Conservation (phyloP, 2,329 filamentous ascomycete genomes). For the Claviceps digitariae region DNA sequence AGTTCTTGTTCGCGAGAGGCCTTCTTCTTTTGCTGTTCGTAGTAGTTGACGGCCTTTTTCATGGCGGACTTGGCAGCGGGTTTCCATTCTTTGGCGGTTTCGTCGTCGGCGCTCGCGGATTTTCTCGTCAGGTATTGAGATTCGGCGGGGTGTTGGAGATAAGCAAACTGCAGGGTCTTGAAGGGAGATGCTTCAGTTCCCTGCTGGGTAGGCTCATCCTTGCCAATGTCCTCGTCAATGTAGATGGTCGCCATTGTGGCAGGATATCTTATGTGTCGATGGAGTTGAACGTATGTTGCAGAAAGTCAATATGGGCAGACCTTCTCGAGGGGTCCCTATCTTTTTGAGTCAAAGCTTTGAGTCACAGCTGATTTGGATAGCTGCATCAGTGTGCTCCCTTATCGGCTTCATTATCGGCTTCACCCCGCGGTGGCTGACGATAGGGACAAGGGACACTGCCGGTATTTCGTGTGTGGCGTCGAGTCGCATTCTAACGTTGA, state of each 20-base stretch:
- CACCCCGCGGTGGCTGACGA: slow-evolving; percentile 1
- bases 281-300: background rate
- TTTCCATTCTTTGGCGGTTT: slow-evolving; percentile 18
- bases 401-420: background rate
- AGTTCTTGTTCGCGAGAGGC: slow-evolving; percentile 10
- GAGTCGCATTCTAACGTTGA: background rate
- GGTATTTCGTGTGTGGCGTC: background rate
- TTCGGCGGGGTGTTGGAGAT: slow-evolving; percentile 33
- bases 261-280: slow-evolving; percentile 2
- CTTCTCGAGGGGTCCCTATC: background rate
- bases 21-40: slow-evolving; percentile 12
- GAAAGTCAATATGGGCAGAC: background rate
- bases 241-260: slow-evolving; percentile 20
- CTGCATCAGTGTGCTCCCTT: background rate
- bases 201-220: slow-evolving; percentile 52
- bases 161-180: slow-evolving; percentile 68
- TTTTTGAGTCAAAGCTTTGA: background rate
- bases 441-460: background rate
- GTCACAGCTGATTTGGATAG: background rate
- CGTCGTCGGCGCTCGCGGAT: slow-evolving; percentile 38
- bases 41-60: slow-evolving; percentile 11
- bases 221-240: slow-evolving; percentile 64
- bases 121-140: slow-evolving; percentile 25
- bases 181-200: slow-evolving; percentile 64
- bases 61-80: slow-evolving; percentile 11